Evolutionary conservation across 352 stramenopile genomes (phyloP), one percentile per base, ranked within the genome.

Genomic region (Globisporangium viniferum): DNA sequence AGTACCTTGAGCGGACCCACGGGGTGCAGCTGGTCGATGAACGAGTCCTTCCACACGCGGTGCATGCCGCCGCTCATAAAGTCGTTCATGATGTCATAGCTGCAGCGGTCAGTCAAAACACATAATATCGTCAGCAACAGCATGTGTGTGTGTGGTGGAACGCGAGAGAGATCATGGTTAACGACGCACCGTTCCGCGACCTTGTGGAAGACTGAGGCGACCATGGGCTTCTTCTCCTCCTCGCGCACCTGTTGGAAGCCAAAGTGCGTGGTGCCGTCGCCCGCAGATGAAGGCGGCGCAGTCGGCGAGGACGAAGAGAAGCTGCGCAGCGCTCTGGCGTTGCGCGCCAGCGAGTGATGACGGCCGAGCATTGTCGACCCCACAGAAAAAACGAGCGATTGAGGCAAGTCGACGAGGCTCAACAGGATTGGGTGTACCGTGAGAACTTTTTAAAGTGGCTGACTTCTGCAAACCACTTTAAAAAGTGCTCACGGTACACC

Each of bases 81-180:
- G 81, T 99, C 98, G 81, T 99, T 99, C 98, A 99, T 99, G 22
- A 99, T 79, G 81, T 99, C 98, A 64, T 96, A 96, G 66, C 85
- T 88, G 63, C 14, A 59, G 29, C 5, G 24, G 15, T 2, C n/a
- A n/a, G 22, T 67, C 2, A 39, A 5, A 39, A 29, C 5, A 22
- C 20, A 44, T 4, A 31, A 36, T 14, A 57, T 12, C 3, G 22
- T 35, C 5, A 39, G 29, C 18, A 54, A 56, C 33, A 65, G 59
- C 15, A 55, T 3, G 22, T 29, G 24, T 2, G 55, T 14, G 2
- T 15, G n/a, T n/a, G 1, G 2, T 20, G 20, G 18, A 22, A 54
- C 22, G 22, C 39, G 14, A 64, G 49, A 64, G 49, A 35, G 39
- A 59, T 3, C 12, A 7, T 5, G 7, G 35, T 24, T 0, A 51